Base-by-base conservation (phyloP, 805 yeast genomes). In the Metschnikowia drakensbergensis region DNA sequence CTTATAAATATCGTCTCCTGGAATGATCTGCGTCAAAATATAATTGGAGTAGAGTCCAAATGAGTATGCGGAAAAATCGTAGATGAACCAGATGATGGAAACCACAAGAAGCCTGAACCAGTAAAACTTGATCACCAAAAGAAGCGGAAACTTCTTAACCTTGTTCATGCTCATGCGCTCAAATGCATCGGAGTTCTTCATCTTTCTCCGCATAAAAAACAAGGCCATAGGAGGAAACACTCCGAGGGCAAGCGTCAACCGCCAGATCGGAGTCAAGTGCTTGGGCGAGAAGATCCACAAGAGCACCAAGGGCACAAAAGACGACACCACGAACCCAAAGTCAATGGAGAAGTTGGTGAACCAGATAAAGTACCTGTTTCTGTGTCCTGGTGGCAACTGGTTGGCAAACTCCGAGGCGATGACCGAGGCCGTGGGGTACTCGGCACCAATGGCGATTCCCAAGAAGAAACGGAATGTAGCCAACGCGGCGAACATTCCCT, bases 381-480 rank as follows among this genome's bases (percentile, higher is more conserved):
- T 84, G 51, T 78, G 76, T 49, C 96, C 96, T n/a, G 81, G 76
- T 13, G 91, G 87, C 58, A 90, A 71, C 53, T 80, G 69, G 48
- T 86, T 83, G 40, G 95, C 82, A 35, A 95, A 94, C 67, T 91
- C 97, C 28, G 97, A 90, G 57, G 95, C 88, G 33, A 96, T 95
- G 17, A 91, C 92, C 6, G 96, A 85, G 39, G 96, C 91, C 10
- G 95, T 85, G 41, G 97, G 96, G 63, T 91, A 91, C 69, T 91
- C 98, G 43, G 95, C 91, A 59, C 98, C 98, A 58, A 92, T 87
- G 59, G 91, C 95, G 54, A 88, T 74, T 69, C 98, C 98, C 45
- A 91, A 71, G 68, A 91, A 84, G 66, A 88, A 88, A 66, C 98
- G 79, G 65, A 85, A 88, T 7, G 84, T 85, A 6, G 96, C 88